These are phyloP conservation scores for Coemansia sp. DNA, from an alignment of 192 early-diverging fungal genomes.

Conservation along the genomic window DNA sequence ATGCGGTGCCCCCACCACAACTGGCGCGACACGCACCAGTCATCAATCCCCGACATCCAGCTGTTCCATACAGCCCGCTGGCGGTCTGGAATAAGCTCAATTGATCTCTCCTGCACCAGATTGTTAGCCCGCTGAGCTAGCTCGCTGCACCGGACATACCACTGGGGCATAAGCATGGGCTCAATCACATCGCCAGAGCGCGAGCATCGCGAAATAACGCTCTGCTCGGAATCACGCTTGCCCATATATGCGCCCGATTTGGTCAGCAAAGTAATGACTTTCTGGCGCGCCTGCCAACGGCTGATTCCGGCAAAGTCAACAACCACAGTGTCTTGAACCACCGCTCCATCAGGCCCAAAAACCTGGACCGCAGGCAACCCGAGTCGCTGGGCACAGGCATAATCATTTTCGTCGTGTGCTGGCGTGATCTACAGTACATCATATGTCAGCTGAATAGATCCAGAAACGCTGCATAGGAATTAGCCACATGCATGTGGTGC, in stretches of 20 bases:
- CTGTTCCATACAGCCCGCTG: slow-evolving; percentile 82
- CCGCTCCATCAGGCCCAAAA: slow-evolving; percentile 78
- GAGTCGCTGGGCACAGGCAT: slow-evolving; percentile 81
- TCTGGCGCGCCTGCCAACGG: slow-evolving; percentile 80
- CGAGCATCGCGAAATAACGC: slow-evolving; percentile 69
- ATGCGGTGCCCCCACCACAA: slow-evolving; percentile 98
- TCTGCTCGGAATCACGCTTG: slow-evolving; percentile 75
- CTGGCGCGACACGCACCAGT: slow-evolving; percentile 98
- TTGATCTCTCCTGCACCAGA: slow-evolving; percentile 61
- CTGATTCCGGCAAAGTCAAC: slow-evolving; percentile 50
- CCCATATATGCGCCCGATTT: slow-evolving; percentile 69
- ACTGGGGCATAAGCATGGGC: slow-evolving; percentile 93
- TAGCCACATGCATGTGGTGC: neutral
- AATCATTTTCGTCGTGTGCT: slow-evolving; percentile 92
- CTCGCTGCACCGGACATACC: slow-evolving; percentile 85
- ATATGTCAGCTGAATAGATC: too few species aligned
- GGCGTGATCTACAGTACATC: slow-evolving; percentile 75
- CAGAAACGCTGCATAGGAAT: slow-evolving; percentile 1
- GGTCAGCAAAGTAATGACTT: slow-evolving; percentile 66
- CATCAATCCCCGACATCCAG: slow-evolving; percentile 86
- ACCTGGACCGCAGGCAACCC: slow-evolving; percentile 79
- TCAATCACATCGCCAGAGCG: slow-evolving; percentile 94
- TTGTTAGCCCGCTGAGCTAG: slow-evolving; percentile 71
- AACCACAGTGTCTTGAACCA: slow-evolving; percentile 33
- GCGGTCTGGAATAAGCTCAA: slow-evolving; percentile 70